Base-by-base conservation (phyloP, 805 yeast genomes). In the Cyberlindnera maclurae region DNA sequence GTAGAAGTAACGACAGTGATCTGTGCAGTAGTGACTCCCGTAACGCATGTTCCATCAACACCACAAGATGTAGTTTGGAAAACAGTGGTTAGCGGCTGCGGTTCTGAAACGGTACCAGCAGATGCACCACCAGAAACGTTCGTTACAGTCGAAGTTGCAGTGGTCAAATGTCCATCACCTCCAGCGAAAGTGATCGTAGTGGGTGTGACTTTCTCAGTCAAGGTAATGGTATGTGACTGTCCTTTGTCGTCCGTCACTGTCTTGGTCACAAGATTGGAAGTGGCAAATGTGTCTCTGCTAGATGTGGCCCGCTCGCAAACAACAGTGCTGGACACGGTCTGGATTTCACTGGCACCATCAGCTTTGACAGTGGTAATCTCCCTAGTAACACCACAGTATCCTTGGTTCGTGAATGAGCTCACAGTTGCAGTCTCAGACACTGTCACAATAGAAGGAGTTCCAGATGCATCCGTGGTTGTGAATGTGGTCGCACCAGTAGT, bases 321-420 rank as follows among this genome's bases (percentile, higher is more conserved):
- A 13, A 45, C 42, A 1, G 49, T 45, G n/a, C 40, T 38, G 3
- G 34, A 30, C 3, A 38, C 44, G 22, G 46, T 38, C 10, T 13
- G 11, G 3, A 39, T 31, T 10, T 11, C 12, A 12, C 43, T 29
- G 4, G 37, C 26, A 3, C 46, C 44, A 15, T 20, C 5, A 12
- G 32, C 33, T 15, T 34, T 40, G 24, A 42, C 44, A n/a, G 40
- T 32, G 4, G 40, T 45, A 16, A 24, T n/a, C 16, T 20, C 27
- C 18, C 29, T 42, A 7, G 44, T 45, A 26, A 45, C 36, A 15
- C 40, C 46, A 40, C 49, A 45, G 38, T 32, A 42, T 2, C 45
- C 44, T 34, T 40, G 46, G 16, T 40, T 40, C 10, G 37, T 34
- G 17, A 41, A 41, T 4, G 49, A 40, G 30, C 41, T 38, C 12